Evolutionary conservation across 768 basidiomycete genomes (phyloP), one percentile per base, ranked within the genome.

Genomic region (Trametes elegans): DNA sequence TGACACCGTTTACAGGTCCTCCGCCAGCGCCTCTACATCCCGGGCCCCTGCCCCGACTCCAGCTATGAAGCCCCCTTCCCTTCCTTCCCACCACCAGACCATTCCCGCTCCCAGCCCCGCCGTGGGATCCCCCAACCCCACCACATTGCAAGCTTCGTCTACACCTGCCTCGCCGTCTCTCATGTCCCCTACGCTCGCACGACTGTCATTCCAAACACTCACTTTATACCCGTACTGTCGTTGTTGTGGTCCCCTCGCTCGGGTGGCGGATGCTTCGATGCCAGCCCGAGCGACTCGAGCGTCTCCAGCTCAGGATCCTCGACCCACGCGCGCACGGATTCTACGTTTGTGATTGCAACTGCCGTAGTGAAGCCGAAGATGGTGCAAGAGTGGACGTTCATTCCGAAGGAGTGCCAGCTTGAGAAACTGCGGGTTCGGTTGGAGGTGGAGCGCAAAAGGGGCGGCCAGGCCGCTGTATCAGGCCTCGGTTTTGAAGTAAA

Each of bases 331-430:
- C 55, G 52, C 10, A 36, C 39, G 31, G 32, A 29, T 41, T 59
- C 58, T 29, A 28, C 55, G 19, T 53, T 60, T 36, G 55, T 60
- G 27, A 59, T 57, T 40, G 47, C 53, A 14, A 48, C 39, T 41
- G 41, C 55, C 24, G 38, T 36, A 23, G 28, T 47, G 46, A 43
- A 31, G 42, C 47, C 38, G 21, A 39, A 51, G 57, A 19, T 46
- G 13, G 19, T 58, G 14, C 62, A 71, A 57, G 70, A 71, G 53
- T 54, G 58, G n/a, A 58, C 55, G 10, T 88, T 75, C 64, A 83
- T 88, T 42, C 76, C 83, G 24, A 85, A 79, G 66, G 79, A 84
- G 62, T 78, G 74, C 59, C 90, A 92, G 68, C 68, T 91, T 62
- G 79, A 80, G 66, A 83, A 79, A 70, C 70, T 91, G 62, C 77